Base-by-base conservation (phyloP, 768 basidiomycete species). In the Lactarius quietus region DNA sequence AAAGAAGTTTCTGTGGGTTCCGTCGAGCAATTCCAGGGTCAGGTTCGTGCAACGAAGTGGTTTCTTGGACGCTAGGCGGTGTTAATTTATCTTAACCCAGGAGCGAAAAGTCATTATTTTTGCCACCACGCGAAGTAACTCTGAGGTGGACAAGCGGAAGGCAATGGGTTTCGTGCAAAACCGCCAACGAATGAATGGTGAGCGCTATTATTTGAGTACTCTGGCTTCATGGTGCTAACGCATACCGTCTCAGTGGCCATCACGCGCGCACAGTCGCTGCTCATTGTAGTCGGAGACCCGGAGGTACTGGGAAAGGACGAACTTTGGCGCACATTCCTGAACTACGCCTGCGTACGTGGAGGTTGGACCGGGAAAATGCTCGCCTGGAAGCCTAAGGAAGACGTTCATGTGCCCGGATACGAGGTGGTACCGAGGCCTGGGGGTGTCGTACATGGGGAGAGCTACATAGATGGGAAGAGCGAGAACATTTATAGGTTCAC, bases 271-370 rank as follows among this genome's bases (percentile, higher is more conserved):
- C 81, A 87, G 72, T 83, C 86, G 0, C 75, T 89, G 3, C 79
- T 89, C 18, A 82, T 88, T 66, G 76, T 88, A 55, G 73, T 89
- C 56, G 87, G 87, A 5, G 83, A 89, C 70, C 84, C 87, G 0
- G 72, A 74, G 6, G 80, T 86, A 3, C 79, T 88, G 6, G 81
- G 79, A 3, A 78, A 86, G 35, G 86, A 87, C 69, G 82, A 81
- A 0, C 73, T 86, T 1, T 88, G 87, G 87, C 76, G 84, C 12
- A 71, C 72, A 0, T 87, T 89, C 78, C 71, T 89, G 63, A 86
- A 85, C 72, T 85, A 82, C 68, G 77, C 87, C 28, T 73, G 83
- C 66, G 43, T 61, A 14, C 73, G 76, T 57, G 78, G 81, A 1
- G 87, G 87, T 0, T 86, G 84, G 83, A 79, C 65, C 23, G 87